Evolutionary conservation across 2,329 filamentous ascomycete genomes (phyloP), one percentile per base, ranked within the genome.

Genomic region (Xylariaceae sp.): DNA sequence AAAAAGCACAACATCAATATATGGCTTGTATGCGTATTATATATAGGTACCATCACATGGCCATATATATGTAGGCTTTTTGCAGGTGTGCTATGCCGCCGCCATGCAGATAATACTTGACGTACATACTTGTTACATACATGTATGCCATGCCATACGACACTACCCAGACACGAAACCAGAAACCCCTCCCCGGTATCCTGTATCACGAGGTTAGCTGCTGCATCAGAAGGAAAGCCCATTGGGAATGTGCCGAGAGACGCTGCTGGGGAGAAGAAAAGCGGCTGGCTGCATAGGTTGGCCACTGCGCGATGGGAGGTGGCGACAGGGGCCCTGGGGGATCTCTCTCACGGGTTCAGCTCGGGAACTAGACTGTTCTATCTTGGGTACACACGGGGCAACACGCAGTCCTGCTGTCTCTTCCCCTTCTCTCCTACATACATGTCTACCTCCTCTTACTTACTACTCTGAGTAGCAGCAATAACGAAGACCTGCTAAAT

Each of bases 231-330:
- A 13, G 9, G 44, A 49, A 59, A 54, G 15, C 13, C 53, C 58
- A 48, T 45, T 30, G 23, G 23, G 30, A 11, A 13, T 41, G 15
- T 41, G 51, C 51, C 13, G 51, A 30, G 34, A 41, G 41, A 18
- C n/a, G 41, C 41, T 45, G 47, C 23, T 30, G 4, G 23, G 23
- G 23, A 30, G 23, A 30, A 53, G 51, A 53, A 53, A 47, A 49
- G 58, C 58, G 61, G 61, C 53, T 57, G 53, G 35, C 41, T 55
- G 53, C 61, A 63, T 55, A 49, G 51, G 11, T 39, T 54, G 15
- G 52, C 41, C 34, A 51, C 58, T 55, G 58, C 58, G 56, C 56
- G 55, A 53, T 61, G 35, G 53, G 53, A 59, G 44, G 51, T 53
- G 57, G 57, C 30, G 41, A 58, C 56, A 61, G 48, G 61, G 60